Evolutionary conservation across 768 basidiomycete genomes (phyloP).

Genomic region (Mycena alexandri): DNA sequence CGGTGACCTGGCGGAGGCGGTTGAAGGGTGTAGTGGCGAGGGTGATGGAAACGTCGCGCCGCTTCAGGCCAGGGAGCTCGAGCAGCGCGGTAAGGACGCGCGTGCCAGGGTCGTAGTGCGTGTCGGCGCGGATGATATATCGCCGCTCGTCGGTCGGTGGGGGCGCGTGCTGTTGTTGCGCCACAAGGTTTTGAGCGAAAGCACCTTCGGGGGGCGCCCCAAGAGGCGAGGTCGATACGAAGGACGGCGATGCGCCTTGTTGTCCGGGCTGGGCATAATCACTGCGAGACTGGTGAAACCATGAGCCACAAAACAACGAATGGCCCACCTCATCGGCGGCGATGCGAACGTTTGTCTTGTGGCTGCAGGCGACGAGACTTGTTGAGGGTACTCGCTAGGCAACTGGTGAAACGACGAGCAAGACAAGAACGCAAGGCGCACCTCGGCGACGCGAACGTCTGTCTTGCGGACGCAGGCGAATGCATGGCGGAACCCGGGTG

Average conservation of each 20-base stretch:
- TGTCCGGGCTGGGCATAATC: constrained; percentile 16
- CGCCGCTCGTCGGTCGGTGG: constrained; percentile 39
- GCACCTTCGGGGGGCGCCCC: constrained; percentile 20
- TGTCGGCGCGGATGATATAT: constrained; percentile 70
- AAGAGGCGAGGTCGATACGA: constrained; percentile 18
- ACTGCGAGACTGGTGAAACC: constrained; percentile 23
- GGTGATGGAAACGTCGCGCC: constrained; percentile 67
- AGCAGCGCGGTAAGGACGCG: constrained; percentile 69
- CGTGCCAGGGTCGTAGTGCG: constrained; percentile 66
- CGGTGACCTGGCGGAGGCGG: constrained; percentile 70
- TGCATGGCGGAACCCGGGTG: constrained; percentile 32
- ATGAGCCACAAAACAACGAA: constrained; percentile 31
- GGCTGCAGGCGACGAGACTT: constrained; percentile 26
- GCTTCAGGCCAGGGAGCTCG: constrained; percentile 78
- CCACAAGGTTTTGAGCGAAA: constrained; percentile 6
- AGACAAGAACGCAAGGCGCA: constrained; percentile 23
- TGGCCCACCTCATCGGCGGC: constrained; percentile 7
- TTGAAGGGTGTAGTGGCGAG: constrained; percentile 74
- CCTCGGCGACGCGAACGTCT: constrained; percentile 41
- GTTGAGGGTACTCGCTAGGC: constrained; percentile 19
- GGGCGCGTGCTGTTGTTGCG: constrained; percentile 9
- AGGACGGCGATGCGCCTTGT: constrained; percentile 24
- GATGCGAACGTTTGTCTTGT: constrained; percentile 42
- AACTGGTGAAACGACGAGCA: constrained; percentile 39
- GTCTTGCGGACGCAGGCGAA: constrained; percentile 35